Conservation (phyloP, 2,329 filamentous ascomycete genomes). For the Simplicillium sp. region DNA sequence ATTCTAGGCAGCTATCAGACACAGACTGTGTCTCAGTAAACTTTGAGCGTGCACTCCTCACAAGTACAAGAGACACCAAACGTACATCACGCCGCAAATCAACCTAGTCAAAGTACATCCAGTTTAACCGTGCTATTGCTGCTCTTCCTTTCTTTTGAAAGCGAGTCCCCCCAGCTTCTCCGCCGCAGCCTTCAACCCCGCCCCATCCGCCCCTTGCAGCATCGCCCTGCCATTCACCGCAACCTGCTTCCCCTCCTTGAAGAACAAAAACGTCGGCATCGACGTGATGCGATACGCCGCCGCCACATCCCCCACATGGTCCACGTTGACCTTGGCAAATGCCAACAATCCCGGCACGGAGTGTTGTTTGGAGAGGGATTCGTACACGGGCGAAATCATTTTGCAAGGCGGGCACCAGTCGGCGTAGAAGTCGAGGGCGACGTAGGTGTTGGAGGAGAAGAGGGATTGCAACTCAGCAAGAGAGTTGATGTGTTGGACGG, state of each 20-base stretch:
- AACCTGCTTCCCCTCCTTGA: constrained; percentile 56
- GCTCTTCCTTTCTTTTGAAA: constrained; percentile 12
- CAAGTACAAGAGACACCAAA: too few relatives aligned
- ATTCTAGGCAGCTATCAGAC: too few relatives aligned
- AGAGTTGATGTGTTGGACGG: constrained; percentile 19
- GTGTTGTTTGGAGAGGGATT: constrained; percentile 18
- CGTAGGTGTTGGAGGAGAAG: constrained; percentile 27
- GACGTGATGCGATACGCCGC: constrained; percentile 70
- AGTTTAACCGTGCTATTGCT: too few relatives aligned
- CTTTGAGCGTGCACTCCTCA: too few relatives aligned
- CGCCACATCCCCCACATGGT: constrained; percentile 66
- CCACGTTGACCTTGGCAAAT: constrained; percentile 90
- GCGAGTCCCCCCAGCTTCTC: constrained; percentile 28
- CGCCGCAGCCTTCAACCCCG: constrained; percentile 19
- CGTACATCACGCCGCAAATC: neutral
- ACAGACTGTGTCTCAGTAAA: too few relatives aligned
- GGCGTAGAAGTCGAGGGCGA: constrained; percentile 39
- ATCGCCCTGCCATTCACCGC: constrained; percentile 19
- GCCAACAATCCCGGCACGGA: constrained; percentile 40
- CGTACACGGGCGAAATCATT: constrained; percentile 34
- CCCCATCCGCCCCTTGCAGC: constrained; percentile 24
- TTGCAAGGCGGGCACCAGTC: constrained; percentile 43
- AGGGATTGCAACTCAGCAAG: constrained; percentile 24
- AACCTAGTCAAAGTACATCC: too few relatives aligned
- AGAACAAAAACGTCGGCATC: constrained; percentile 90